Evolutionary conservation across 495 filamentous ascomycete genomes (phyloP).

Genomic region (Lasiosphaeria hispida): DNA sequence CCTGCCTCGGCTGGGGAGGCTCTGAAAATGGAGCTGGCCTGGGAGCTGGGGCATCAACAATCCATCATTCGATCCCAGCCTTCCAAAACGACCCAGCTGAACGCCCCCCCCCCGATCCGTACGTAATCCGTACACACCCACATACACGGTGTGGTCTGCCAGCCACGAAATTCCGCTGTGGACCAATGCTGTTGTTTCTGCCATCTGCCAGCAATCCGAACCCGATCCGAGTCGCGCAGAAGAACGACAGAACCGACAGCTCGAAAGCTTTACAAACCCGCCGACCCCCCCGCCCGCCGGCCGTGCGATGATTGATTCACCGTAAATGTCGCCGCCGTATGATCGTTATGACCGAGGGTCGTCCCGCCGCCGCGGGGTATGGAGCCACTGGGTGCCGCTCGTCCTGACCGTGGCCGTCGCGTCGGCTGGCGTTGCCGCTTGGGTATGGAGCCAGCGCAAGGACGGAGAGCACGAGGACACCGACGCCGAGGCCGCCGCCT

Average conservation of each 20-base stretch:
- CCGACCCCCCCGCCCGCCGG: constrained; percentile 8
- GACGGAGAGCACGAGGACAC: constrained; percentile 58
- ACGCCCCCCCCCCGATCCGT: constrained; percentile 1
- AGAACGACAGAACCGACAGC: neutral
- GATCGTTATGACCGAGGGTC: constrained; percentile 64
- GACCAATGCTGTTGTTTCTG: neutral
- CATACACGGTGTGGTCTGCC: constrained; percentile 1
- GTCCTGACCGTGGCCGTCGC: constrained; percentile 81
- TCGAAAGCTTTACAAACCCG: neutral
- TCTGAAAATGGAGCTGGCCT: constrained; percentile 30
- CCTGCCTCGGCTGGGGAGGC: constrained; percentile 28
- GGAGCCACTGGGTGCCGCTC: constrained; percentile 82
- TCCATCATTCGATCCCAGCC: constrained; percentile 24
- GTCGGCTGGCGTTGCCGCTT: constrained; percentile 78
- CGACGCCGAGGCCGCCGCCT: constrained; percentile 42
- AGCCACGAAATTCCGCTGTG: neutral
- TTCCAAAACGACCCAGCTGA: constrained; percentile 7
- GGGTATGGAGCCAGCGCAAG: constrained; percentile 86
- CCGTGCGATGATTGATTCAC: constrained; percentile 29
- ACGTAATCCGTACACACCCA: neutral
- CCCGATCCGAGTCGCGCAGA: neutral
- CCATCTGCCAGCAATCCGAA: neutral
- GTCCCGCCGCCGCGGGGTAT: constrained; percentile 64
- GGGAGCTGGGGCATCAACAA: constrained; percentile 30
- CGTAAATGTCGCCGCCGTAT: constrained; percentile 74